Evolutionary conservation across 495 filamentous ascomycete species (phyloP), one percentile per base, ranked within the genome.

Genomic region (Immersiella caudata): DNA sequence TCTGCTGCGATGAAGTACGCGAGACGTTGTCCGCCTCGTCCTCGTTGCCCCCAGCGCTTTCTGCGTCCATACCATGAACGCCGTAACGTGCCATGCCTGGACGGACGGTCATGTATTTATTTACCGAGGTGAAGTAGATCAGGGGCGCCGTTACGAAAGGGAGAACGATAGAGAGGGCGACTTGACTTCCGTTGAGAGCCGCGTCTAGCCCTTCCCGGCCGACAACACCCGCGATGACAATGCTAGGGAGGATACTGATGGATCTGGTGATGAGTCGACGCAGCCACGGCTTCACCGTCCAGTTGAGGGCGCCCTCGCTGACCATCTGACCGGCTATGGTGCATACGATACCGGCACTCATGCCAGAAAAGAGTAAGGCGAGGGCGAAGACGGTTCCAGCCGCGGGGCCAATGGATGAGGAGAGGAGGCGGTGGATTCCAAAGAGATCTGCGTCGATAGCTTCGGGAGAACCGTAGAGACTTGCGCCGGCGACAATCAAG

Each of bases 111-210:
- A 97, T 96, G 75, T 91, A 95, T 69, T 86, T 85, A 65, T 89
- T 88, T 50, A 88, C 82, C 67, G 90, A 92, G 0, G 93, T 97
- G 72, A 96, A 96, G 75, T 89, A 97, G 69, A 97, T 90, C 24
- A 97, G 78, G n/a, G 93, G 93, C 8, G 91, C 91, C 12, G 84
- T 87, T 25, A 94, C 87, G 73, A 96, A 92, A 0, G 93, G 93
- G 36, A 97, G 78, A 27, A 93, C 89, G 4, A 94, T 84, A 68
- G 89, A 91, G 40, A 96, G 78, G 1, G 88, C 92, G 64, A 96
- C 92, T 75, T 96, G 93, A 22, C 82, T 89, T 2, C 85, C 92
- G 57, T 88, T 93, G 46, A 96, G 78, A 2, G 93, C 90, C n/a
- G 82, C 85, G 51, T 88, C 82, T 24, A 97, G 80, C 0, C 91